Evolutionary conservation across 2,329 filamentous ascomycete genomes (phyloP), one percentile per base, ranked within the genome.

Genomic region (Cucurbitaria berberidis): DNA sequence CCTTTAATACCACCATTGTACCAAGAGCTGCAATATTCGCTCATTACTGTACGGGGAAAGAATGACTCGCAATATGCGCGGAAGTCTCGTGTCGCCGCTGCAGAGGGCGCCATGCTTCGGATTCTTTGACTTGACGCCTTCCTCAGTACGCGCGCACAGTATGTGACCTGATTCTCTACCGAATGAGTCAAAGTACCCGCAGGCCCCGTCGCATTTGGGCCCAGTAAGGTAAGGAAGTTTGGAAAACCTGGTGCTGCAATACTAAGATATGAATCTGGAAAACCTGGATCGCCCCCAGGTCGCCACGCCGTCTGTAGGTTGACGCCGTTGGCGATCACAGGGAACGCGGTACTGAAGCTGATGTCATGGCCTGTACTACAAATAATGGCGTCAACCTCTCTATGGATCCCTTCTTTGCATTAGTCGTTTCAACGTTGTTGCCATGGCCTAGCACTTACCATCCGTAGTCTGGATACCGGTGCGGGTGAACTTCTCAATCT

Each of bases 1-100:
- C 86, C 86, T 0, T 85, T 81, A 16, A 51, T 49, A 5, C 73
- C 72, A 11, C 86, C 84, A 55, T 90, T 90, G 53, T 87, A 88
- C 88, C 88, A 90, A 0, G 83, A 86, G 49, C 82, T 84, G 67
- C 88, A 90, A 54, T 83, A 81, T 45, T 86, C 83, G 1, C 78
- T 77, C 51, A 86, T 71, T 46, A 81, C 79, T 3, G 79, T 82
- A 11, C 75, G 74, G 2, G 77, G 76, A 60, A 81, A 82, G 64
- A 80, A 81, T 0, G 66, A 64, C 48, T 82, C 80, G 39, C 75
- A 77, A 67, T 85, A 86, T 46, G 79, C 78, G 10, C 81, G 72
- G 53, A 86, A 86, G 61, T 89, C 85, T 30, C 87, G 85, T 0
- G 86, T 76, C 0, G 87, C 87, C 21, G 75, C 73, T 34, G 78